These are phyloP conservation scores for Neurospora sublineolata DNA, from an alignment of 495 filamentous ascomycete genomes.

Conservation along the genomic window DNA sequence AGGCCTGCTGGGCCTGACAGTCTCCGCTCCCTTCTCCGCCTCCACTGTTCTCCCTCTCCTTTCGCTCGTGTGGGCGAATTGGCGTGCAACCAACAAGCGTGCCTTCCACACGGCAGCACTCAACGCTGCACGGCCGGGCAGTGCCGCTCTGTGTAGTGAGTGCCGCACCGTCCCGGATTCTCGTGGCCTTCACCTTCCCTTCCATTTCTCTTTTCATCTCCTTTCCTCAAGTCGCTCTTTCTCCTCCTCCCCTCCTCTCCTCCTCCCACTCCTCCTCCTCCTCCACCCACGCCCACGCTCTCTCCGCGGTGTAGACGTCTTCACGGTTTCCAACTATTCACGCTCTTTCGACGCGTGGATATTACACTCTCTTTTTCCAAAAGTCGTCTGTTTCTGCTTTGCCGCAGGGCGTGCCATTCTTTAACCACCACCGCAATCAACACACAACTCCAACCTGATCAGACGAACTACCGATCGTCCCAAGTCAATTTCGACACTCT, in stretches of 20 bases:
- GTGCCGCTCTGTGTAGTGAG: neutral
- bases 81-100: neutral
- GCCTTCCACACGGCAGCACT: neutral
- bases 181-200: conserved; percentile 1
- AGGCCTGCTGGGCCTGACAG: conserved; percentile 7
- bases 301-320: conserved; percentile 12
- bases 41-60: neutral
- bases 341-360: conserved; percentile 24
- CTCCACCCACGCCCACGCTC: conserved; percentile 1
- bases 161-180: neutral
- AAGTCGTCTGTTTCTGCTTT: conserved; percentile 12
- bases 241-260: neutral
- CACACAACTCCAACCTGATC: conserved; percentile 7
- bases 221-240: conserved; percentile 5
- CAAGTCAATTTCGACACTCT: conserved; percentile 10
- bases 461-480: conserved; percentile 1
- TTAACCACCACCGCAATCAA: conserved; percentile 13
- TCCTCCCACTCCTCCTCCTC: neutral
- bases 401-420: conserved; percentile 39
- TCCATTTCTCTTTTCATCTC: conserved; percentile 10
- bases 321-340: conserved; percentile 13
- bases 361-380: conserved; percentile 23
- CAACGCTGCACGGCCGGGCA: neutral
- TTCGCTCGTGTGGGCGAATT: neutral
- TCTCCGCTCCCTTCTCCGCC: conserved; percentile 8